phyloP scores from a whole-genome alignment of 1,139 yeast species.

The Geotrichum australiense region DNA sequence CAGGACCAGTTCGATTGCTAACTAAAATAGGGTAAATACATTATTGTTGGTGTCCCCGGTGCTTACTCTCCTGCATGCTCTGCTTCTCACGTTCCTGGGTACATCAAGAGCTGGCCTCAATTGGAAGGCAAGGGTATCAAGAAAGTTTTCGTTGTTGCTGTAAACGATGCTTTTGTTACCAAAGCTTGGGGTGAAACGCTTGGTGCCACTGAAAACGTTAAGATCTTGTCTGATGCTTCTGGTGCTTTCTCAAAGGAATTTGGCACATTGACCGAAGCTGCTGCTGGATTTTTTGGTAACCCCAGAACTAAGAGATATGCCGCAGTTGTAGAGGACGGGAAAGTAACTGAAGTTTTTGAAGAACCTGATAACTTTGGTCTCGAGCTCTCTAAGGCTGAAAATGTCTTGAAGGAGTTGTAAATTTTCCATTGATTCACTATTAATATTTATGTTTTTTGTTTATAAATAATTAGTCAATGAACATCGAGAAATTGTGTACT shows the following conservation, averaged over 20 bases:
- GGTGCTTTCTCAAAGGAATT: slow-evolving; percentile 62
- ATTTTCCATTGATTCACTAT: slow-evolving; percentile 12
- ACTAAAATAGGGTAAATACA: slow-evolving; percentile 42
- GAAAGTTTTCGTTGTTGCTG: slow-evolving; percentile 60
- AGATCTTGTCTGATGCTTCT: slow-evolving; percentile 68
- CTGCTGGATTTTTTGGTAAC: slow-evolving; percentile 65
- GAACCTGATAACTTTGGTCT: slow-evolving; percentile 81
- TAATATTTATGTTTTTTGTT: no score
- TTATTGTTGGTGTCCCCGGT: slow-evolving; percentile 82
- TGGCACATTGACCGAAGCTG: slow-evolving; percentile 59
- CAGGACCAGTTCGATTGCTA: neutral
- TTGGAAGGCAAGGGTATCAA: slow-evolving; percentile 60
- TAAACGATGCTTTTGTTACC: slow-evolving; percentile 80
- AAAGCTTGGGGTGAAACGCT: slow-evolving; percentile 65
- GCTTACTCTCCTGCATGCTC: slow-evolving; percentile 88
- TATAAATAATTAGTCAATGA: no score
- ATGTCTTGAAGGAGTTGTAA: slow-evolving; percentile 35
- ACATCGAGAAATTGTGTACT: no score
- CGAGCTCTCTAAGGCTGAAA: slow-evolving; percentile 46
- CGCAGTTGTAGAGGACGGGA: slow-evolving; percentile 65
- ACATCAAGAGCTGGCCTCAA: slow-evolving; percentile 43
- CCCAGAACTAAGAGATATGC: slow-evolving; percentile 72
- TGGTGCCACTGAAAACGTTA: slow-evolving; percentile 30
- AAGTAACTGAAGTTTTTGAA: slow-evolving; percentile 54
- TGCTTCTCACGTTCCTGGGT: slow-evolving; percentile 74